Conservation (phyloP, 495 filamentous ascomycete species). For the Daldinia grandis region DNA sequence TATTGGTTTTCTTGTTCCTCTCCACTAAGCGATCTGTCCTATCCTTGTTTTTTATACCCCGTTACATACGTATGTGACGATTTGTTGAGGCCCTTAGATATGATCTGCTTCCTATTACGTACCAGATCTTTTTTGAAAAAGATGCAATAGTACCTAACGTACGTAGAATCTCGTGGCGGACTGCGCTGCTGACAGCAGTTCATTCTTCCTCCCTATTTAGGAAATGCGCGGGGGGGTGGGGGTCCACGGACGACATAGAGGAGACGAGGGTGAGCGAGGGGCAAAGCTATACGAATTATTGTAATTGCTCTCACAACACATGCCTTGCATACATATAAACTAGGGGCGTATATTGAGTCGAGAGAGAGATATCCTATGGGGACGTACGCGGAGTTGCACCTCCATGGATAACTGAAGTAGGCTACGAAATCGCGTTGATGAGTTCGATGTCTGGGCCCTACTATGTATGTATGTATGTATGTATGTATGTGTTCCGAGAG, state of each 20-base stretch:
- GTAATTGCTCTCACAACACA: not conserved
- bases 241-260: not conserved
- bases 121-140: not conserved
- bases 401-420: slow-evolving; percentile 4
- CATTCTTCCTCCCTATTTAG: slow-evolving; percentile 39
- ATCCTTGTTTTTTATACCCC: not conserved
- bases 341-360: not conserved
- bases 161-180: not conserved
- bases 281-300: not conserved
- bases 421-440: not conserved
- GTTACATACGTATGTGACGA: slow-evolving; percentile 2
- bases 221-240: slow-evolving; percentile 41
- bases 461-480: not conserved
- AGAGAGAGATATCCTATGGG: not conserved
- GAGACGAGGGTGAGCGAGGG: not conserved
- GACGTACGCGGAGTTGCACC: not conserved
- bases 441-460: not conserved
- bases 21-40: not conserved
- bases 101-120: not conserved
- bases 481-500: not conserved
- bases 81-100: slow-evolving; percentile 1
- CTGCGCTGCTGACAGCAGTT: not conserved
- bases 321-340: not conserved
- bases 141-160: not conserved
- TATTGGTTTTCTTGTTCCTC: not conserved